Percentiles rank a stretch among this genome's conserved stretches.
Conservation (phyloP, 768 basidiomycete genomes). For the Mycena olivaceomarginata region DNA sequence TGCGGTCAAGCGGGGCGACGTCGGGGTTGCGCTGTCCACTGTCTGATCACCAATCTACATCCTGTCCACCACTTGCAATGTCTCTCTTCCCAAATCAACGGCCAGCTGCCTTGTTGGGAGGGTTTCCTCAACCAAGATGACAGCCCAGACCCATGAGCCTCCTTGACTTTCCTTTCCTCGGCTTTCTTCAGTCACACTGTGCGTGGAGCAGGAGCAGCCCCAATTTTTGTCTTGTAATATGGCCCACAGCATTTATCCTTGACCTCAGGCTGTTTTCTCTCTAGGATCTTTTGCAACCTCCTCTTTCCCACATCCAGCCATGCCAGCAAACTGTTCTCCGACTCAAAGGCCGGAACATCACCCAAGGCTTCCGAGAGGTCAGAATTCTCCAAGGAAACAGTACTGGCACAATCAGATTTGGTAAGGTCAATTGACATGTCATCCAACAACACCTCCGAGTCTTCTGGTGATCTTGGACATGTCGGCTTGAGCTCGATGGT, state of each 20-base stretch:
- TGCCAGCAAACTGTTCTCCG: not conserved
- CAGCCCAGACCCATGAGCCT: not conserved
- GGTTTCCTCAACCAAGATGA: not conserved
- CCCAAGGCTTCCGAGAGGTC: not conserved
- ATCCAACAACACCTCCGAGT: not conserved
- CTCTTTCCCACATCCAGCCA: not conserved
- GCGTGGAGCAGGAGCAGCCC: not conserved
- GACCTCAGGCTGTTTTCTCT: not conserved
- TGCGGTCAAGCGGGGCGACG: not conserved
- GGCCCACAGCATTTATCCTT: not conserved
- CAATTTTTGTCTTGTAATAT: not conserved
- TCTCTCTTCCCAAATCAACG: not conserved
- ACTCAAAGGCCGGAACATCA: not conserved
- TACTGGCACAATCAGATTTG: not conserved
- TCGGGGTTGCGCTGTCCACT: not conserved
- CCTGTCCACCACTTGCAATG: not conserved
- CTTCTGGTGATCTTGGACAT: not conserved
- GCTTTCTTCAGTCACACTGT: not conserved
- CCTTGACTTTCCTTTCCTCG: not conserved
- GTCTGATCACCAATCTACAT: not conserved
- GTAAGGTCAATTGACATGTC: not conserved
- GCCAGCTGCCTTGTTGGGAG: not conserved
- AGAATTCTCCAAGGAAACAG: not conserved
- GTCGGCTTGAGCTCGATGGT: not conserved
- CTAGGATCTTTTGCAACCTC: not conserved